Evolutionary conservation across 1,284 basidiomycete species (phyloP).

Genomic region (Singerocomus rubriflavus): DNA sequence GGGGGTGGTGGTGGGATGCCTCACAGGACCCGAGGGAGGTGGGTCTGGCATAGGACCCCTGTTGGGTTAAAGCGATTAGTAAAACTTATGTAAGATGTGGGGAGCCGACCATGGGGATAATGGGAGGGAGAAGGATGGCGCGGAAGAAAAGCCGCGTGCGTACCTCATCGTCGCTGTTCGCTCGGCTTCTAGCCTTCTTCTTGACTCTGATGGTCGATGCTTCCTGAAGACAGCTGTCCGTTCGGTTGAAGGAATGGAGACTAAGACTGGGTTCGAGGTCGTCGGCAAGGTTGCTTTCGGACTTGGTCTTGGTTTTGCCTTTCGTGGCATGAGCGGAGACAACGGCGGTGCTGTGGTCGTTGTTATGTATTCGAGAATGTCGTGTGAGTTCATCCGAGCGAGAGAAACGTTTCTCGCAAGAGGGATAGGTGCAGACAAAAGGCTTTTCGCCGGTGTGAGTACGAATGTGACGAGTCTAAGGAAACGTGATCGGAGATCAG

Average conservation of each 20-base stretch:
- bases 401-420: slow-evolving; percentile 98
- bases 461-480: slow-evolving; percentile 92
- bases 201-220: slow-evolving; percentile 38
- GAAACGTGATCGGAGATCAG: slow-evolving; percentile 19
- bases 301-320: slow-evolving; percentile 33
- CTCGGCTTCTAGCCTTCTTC: slow-evolving; percentile 75
- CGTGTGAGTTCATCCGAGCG: slow-evolving; percentile 96
- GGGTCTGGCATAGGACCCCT: slow-evolving; percentile 68
- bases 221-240: slow-evolving; percentile 24
- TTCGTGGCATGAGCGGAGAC: slow-evolving; percentile 30
- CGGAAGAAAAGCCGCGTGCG: slow-evolving; percentile 22
- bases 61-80: slow-evolving; percentile 15
- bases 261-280: slow-evolving; percentile 31
- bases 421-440: slow-evolving; percentile 87
- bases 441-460: slow-evolving; percentile 99
- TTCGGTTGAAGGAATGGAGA: slow-evolving; percentile 26
- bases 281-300: slow-evolving; percentile 37
- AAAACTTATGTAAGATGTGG: slow-evolving; percentile 24
- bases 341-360: slow-evolving; percentile 39
- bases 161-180: slow-evolving; percentile 78
- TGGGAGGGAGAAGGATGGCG: slow-evolving; percentile 4
- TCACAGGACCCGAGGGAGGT: slow-evolving; percentile 54
- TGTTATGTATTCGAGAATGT: slow-evolving; percentile 90
- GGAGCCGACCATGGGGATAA: slow-evolving; percentile 16
- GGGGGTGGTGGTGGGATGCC: slow-evolving; percentile 34